Conservation (phyloP, 2,329 filamentous ascomycete species). For the Curvularia sp. region DNA sequence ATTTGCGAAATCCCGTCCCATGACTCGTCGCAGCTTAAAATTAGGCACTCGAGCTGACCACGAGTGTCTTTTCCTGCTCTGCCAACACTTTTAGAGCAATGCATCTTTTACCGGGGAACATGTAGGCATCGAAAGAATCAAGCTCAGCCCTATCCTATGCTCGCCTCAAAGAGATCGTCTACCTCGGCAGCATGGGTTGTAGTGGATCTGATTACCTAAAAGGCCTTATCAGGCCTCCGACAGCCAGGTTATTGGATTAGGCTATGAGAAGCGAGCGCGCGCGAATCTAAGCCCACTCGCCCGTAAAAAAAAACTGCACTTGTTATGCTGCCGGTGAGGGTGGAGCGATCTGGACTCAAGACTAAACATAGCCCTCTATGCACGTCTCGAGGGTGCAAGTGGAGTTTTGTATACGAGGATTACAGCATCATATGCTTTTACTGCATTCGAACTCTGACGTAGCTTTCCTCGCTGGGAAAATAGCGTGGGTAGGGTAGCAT, state of each 20-base stretch:
- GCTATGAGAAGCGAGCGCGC: neutral
- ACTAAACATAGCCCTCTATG: neutral
- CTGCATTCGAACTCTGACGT: neutral
- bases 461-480: neutral
- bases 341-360: neutral
- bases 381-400: neutral
- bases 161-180: neutral
- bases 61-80: neutral
- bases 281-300: neutral
- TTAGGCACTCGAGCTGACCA: neutral
- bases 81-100: no score
- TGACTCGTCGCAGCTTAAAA: neutral
- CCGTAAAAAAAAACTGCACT: neutral
- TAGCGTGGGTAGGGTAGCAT: neutral
- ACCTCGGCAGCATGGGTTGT: neutral
- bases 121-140: no score
- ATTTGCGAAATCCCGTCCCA: neutral
- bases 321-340: neutral
- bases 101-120: no score
- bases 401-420: neutral
- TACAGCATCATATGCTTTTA: neutral
- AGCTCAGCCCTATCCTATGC: no score
- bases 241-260: neutral
- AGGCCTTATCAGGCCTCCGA: neutral
- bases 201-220: conserved; percentile 1